These are phyloP conservation scores for Hemisphaericaspora lyxosophila DNA, from an alignment of 1,139 yeast genomes.

Conservation along the genomic window DNA sequence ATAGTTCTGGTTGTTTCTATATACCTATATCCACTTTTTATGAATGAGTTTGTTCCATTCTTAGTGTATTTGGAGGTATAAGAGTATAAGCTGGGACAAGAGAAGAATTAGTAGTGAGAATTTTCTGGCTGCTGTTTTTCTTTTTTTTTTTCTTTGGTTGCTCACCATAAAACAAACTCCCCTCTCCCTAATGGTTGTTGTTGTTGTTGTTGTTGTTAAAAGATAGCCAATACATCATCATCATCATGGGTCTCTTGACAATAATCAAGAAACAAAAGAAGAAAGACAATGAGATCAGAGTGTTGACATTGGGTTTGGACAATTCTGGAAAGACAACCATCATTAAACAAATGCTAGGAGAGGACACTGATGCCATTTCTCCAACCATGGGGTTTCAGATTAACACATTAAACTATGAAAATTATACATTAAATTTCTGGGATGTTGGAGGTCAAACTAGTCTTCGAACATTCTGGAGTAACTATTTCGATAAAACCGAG, in stretches of 20 bases:
- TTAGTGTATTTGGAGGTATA: too few relatives aligned
- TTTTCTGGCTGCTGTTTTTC: too few relatives aligned
- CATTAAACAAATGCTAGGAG: constrained; percentile 61
- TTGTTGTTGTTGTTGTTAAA: too few relatives aligned
- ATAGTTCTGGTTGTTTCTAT: too few relatives aligned
- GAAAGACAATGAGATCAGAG: constrained; percentile 74
- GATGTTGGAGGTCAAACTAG: constrained; percentile 88
- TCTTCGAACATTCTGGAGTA: constrained; percentile 83
- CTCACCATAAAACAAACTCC: too few relatives aligned
- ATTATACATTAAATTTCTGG: constrained; percentile 55
- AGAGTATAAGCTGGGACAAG: too few relatives aligned
- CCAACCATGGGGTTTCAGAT: constrained; percentile 59
- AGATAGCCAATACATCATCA: too few relatives aligned
- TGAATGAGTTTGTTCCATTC: too few relatives aligned
- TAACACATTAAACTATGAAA: constrained; percentile 36
- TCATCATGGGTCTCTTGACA: constrained; percentile 74
- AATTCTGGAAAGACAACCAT: constrained; percentile 88
- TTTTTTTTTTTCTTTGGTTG: too few relatives aligned
- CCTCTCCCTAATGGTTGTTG: too few relatives aligned
- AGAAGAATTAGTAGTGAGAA: too few relatives aligned
- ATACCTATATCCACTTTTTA: too few relatives aligned
- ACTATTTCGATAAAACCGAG: constrained; percentile 85
- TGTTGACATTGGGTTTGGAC: constrained; percentile 80
- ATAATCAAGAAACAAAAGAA: constrained; percentile 80
- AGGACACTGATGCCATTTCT: constrained; percentile 35